These are phyloP conservation scores for Marasmius sp. DNA, from an alignment of 1,284 basidiomycete species.

Conservation along the genomic window DNA sequence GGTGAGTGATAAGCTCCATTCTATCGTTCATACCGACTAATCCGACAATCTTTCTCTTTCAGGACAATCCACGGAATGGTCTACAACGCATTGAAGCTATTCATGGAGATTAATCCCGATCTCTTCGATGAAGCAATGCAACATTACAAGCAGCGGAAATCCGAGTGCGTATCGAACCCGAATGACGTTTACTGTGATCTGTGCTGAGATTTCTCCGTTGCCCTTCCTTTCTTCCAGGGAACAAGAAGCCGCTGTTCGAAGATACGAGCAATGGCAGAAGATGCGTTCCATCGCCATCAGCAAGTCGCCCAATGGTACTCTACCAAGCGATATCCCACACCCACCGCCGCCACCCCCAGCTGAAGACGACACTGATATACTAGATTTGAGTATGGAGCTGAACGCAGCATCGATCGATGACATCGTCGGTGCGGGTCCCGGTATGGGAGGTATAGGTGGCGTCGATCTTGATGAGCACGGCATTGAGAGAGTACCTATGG, in stretches of 20 bases:
- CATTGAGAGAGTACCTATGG: constrained; percentile 85
- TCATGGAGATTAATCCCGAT: constrained; percentile 99
- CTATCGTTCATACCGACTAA: background rate
- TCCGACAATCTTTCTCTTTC: constrained; percentile 11
- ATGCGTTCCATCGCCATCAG: constrained; percentile 72
- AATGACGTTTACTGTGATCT: constrained; percentile 4
- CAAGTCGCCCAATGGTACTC: constrained; percentile 65
- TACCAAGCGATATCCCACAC: constrained; percentile 65
- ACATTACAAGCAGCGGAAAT: constrained; percentile 88
- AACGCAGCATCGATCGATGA: constrained; percentile 85
- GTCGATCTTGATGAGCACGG: constrained; percentile 77
- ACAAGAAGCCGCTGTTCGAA: constrained; percentile 74
- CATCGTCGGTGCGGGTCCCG: constrained; percentile 40
- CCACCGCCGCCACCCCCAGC: constrained; percentile 73
- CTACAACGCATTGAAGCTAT: constrained; percentile 96
- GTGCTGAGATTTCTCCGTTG: constrained; percentile 11
- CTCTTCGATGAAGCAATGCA: constrained; percentile 94
- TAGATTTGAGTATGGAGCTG: constrained; percentile 86
- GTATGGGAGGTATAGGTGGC: background rate
- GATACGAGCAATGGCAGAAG: constrained; percentile 85
- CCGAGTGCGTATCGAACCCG: constrained; percentile 58
- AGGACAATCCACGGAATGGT: constrained; percentile 99
- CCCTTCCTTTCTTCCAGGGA: constrained; percentile 53
- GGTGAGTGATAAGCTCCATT: constrained; percentile 53
- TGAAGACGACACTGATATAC: constrained; percentile 79